These are phyloP conservation scores for Colletotrichum lentis DNA, from an alignment of 2,329 filamentous ascomycete genomes.

Conservation along the genomic window DNA sequence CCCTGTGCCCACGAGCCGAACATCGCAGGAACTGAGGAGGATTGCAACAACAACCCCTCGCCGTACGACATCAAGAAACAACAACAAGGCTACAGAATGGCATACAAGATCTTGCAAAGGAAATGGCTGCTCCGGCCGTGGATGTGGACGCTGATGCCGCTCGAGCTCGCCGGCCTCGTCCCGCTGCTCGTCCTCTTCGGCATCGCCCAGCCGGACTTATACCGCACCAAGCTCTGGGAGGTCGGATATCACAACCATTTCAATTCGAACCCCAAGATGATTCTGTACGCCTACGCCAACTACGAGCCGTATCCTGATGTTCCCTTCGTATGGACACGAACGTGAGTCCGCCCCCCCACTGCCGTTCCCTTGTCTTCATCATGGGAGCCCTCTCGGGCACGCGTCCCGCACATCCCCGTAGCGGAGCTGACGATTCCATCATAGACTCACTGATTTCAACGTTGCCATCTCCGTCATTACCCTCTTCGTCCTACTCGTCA, in stretches of 20 bases:
- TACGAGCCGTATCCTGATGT: slow-evolving; percentile 67
- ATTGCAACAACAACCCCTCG: neutral
- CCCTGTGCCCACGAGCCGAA: slow-evolving; percentile 14
- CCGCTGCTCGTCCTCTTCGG: slow-evolving; percentile 73
- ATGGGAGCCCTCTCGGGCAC: neutral
- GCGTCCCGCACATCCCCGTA: neutral
- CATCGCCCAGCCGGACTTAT: slow-evolving; percentile 76
- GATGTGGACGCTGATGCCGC: slow-evolving; percentile 69
- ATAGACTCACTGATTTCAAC: slow-evolving; percentile 77
- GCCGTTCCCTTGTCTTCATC: neutral
- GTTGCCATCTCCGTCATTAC: slow-evolving; percentile 78
- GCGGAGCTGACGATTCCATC: slow-evolving; percentile 16
- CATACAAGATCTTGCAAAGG: slow-evolving; percentile 66
- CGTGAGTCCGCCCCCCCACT: slow-evolving; percentile 60
- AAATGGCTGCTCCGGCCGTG: slow-evolving; percentile 65
- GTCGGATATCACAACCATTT: slow-evolving; percentile 75
- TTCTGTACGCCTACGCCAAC: slow-evolving; percentile 79
- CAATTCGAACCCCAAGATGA: slow-evolving; percentile 75
- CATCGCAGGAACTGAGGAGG: neutral
- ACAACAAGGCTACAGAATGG: slow-evolving; percentile 44
- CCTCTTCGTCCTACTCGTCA: slow-evolving; percentile 78
- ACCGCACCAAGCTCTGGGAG: slow-evolving; percentile 75
- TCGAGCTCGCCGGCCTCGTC: slow-evolving; percentile 73
- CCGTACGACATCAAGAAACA: neutral
- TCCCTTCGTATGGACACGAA: slow-evolving; percentile 76